Conservation (phyloP, 1,284 basidiomycete genomes). For the Pyrrhoderma lamaoense region DNA sequence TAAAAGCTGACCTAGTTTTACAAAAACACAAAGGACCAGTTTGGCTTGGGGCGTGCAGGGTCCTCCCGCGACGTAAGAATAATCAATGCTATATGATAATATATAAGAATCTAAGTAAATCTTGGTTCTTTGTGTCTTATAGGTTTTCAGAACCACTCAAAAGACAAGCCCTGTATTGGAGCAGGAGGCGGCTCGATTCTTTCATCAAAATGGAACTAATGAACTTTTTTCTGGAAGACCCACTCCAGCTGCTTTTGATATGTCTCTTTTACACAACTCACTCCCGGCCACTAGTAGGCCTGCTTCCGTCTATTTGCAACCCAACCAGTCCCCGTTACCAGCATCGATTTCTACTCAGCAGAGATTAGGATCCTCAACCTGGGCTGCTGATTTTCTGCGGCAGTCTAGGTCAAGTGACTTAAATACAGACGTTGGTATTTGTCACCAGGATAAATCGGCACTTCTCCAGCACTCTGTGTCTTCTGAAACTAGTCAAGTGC, state of each 20-base stretch:
- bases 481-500: too few species aligned
- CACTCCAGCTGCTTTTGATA: conserved; percentile 40
- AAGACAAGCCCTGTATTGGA: conserved; percentile 37
- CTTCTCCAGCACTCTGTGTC: neutral
- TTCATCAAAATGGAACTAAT: conserved; percentile 34
- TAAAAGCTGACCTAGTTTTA: neutral
- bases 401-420: conserved; percentile 15
- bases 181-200: conserved; percentile 66
- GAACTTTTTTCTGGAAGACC: conserved; percentile 26
- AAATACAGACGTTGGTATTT: neutral
- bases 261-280: conserved; percentile 48
- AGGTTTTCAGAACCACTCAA: conserved; percentile 57
- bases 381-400: conserved; percentile 57
- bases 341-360: conserved; percentile 27
- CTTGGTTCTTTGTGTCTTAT: conserved; percentile 10
- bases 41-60: conserved; percentile 46
- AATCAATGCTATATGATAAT: conserved; percentile 5
- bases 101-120: conserved; percentile 7
- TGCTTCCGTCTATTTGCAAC: conserved; percentile 21
- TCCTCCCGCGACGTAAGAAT: conserved; percentile 49
- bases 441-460: neutral
- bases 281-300: conserved; percentile 32
- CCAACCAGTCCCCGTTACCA: conserved; percentile 26
- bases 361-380: conserved; percentile 31
- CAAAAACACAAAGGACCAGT: conserved; percentile 47